Percentiles rank a stretch among this genome's conserved stretches.
Evolutionary conservation across 345 rosid genomes (phyloP).

Genomic region (Abelmoschus esculentus): DNA sequence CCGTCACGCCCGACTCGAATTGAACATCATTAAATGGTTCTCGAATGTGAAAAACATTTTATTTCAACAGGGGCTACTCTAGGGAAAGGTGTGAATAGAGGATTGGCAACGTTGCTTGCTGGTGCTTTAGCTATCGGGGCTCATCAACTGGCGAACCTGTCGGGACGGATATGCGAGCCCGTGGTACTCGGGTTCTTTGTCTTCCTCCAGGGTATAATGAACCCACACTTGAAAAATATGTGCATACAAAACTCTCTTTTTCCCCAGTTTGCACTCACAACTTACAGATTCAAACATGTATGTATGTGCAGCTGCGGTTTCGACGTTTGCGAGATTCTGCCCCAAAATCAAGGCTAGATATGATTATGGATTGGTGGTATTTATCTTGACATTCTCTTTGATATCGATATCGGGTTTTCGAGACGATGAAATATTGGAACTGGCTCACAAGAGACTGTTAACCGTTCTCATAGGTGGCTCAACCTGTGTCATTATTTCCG

Average conservation of each 20-base stretch:
- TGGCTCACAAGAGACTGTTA: conserved; percentile 47
- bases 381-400: conserved; percentile 68
- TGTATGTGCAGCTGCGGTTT: conserved; percentile 35
- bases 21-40: neutral
- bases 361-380: conserved; percentile 66
- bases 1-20: neutral
- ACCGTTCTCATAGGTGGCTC: conserved; percentile 60
- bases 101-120: conserved; percentile 53
- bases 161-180: conserved; percentile 56
- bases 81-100: conserved; percentile 62
- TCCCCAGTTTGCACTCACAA: neutral
- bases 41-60: neutral
- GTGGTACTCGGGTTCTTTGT: conserved; percentile 56
- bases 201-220: conserved; percentile 44
- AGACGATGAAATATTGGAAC: conserved; percentile 40
- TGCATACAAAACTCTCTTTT: neutral
- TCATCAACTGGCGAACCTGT: conserved; percentile 48
- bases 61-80: conserved; percentile 39
- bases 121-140: conserved; percentile 63
- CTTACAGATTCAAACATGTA: neutral
- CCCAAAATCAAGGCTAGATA: conserved; percentile 81
- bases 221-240: neutral
- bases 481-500: conserved; percentile 36
- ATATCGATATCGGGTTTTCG: conserved; percentile 64
- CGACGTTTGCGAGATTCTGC: conserved; percentile 46